Base-by-base conservation (phyloP, 495 filamentous ascomycete species). In the Daldinia grandis region DNA sequence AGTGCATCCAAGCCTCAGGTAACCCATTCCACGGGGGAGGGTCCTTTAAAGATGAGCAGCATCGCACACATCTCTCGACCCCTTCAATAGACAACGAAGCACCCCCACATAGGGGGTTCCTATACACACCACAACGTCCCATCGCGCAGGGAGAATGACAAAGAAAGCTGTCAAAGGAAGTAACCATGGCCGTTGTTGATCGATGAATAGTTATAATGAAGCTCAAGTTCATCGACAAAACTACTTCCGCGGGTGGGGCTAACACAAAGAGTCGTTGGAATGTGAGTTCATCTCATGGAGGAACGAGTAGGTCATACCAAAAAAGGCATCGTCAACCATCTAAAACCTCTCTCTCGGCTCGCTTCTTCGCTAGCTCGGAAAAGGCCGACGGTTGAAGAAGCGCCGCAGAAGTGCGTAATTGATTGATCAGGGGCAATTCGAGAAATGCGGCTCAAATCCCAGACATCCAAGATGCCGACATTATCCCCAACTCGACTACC, bases 211-310 rank as follows among this genome's bases (percentile, higher is more conserved):
- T 64, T 69, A 71, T 77, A 77, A 69, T 73, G 69, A 73, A 69
- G 35, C 30, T 28, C 55, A 61, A 54, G 50, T 42, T 27, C n/a
- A 67, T 58, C 64, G 54, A 58, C 42, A 31, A 35, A 35, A 24
- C 55, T 51, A 51, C 37, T 8, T 33, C 17, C 55, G 58, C 65
- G 62, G 64, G 57, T 38, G 35, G 17, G 44, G 27, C 31, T n/a
- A 60, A 62, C 54, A 77, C 73, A 77, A 77, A 77, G 75, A 70
- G 31, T 40, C 24, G 28, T 60, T 77, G 75, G 75, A 77, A 77
- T 77, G 75, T 47, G 64, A 70, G 24, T 47, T 61, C 70, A 73
- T 73, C 70, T 74, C 21, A 62, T 66, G 47, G 58, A 53, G 70
- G 49, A 58, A 66, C 42, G 56, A 51, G 54, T 35, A 56, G 8